Evolutionary conservation across 1,139 yeast genomes (phyloP).

Genomic region (Suhomyces kunorum): DNA sequence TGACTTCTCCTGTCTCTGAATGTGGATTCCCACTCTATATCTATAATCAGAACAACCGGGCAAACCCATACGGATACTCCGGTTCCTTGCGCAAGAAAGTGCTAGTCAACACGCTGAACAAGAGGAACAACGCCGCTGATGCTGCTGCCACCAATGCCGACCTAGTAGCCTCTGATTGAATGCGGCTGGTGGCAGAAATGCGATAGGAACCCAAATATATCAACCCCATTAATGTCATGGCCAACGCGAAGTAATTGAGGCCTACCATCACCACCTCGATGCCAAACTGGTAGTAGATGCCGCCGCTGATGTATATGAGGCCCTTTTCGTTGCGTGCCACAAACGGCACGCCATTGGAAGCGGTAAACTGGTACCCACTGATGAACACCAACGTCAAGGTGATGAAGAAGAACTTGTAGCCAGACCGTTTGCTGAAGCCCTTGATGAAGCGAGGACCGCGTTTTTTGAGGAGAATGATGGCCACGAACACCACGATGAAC

Average conservation of each 20-base stretch:
- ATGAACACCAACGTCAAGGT: slow-evolving; percentile 44
- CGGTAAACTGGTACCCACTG: slow-evolving; percentile 66
- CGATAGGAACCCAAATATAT: slow-evolving; percentile 38
- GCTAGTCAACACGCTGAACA: slow-evolving; percentile 44
- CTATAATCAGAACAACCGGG: not conserved
- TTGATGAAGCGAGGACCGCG: slow-evolving; percentile 41
- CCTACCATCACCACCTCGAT: slow-evolving; percentile 58
- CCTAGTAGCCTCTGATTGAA: slow-evolving; percentile 22
- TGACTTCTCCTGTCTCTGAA: not conserved
- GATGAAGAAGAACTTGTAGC: slow-evolving; percentile 42
- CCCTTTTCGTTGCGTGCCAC: slow-evolving; percentile 53
- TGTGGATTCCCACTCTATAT: not conserved
- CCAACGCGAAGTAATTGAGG: slow-evolving; percentile 47
- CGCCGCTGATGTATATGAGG: slow-evolving; percentile 61
- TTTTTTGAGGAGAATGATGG: slow-evolving; percentile 53
- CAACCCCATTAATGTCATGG: slow-evolving; percentile 39
- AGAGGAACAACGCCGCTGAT: slow-evolving; percentile 25
- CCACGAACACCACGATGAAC: slow-evolving; percentile 46
- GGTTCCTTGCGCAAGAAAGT: slow-evolving; percentile 42
- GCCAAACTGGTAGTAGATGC: slow-evolving; percentile 67
- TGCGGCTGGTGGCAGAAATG: slow-evolving; percentile 22
- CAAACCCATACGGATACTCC: slow-evolving; percentile 40
- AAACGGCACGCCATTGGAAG: slow-evolving; percentile 62
- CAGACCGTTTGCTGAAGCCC: slow-evolving; percentile 31
- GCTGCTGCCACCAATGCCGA: slow-evolving; percentile 22